Evolutionary conservation across 805 yeast genomes (phyloP), one percentile per base, ranked within the genome.

Genomic region (Clavispora carvajalis): DNA sequence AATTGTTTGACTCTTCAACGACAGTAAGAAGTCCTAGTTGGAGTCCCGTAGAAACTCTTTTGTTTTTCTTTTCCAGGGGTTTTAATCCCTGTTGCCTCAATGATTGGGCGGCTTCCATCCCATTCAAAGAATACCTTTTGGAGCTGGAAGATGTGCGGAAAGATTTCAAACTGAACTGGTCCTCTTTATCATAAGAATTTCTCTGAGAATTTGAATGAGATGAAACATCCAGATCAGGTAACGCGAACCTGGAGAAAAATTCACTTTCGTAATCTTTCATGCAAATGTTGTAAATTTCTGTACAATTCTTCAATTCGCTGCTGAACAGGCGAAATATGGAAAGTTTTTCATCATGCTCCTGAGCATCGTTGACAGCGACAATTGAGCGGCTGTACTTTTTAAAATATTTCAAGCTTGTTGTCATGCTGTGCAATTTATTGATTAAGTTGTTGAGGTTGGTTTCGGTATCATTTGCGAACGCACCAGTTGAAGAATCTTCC

Each of bases 21-120:
- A 69, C 74, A 3, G 72, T 67, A 18, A 69, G 46, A 18, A 69
- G 49, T 2, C 69, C 67, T 12, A 67, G 46, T 37, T 59, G 69
- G 11, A 69, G 51, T 1, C 74, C 74, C 3, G 61, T 52, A 4
- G 71, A 65, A 19, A 55, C 46, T 18, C 71, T 47, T 31, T 60
- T 62, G 34, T 54, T 52, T 36, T 57, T 49, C 47, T 54, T 55
- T 3, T 59, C 62, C 7, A 34, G 16, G 2, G 43, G 37, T 26
- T 26, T 25, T 22, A 22, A 4, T 17, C 21, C 22, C 16, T 28
- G 31, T 7, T 5, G 19, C 10, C 16, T 28, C 19, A 13, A 15
- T 17, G 26, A 16, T 23, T 25, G 15, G 7, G 7, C 17, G 21
- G 16, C n/a, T 4, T 35, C 37, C 1, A 17, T n/a, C 3, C 36